Conservation (phyloP, 2,329 filamentous ascomycete genomes). For the Sporothrix mexicana region DNA sequence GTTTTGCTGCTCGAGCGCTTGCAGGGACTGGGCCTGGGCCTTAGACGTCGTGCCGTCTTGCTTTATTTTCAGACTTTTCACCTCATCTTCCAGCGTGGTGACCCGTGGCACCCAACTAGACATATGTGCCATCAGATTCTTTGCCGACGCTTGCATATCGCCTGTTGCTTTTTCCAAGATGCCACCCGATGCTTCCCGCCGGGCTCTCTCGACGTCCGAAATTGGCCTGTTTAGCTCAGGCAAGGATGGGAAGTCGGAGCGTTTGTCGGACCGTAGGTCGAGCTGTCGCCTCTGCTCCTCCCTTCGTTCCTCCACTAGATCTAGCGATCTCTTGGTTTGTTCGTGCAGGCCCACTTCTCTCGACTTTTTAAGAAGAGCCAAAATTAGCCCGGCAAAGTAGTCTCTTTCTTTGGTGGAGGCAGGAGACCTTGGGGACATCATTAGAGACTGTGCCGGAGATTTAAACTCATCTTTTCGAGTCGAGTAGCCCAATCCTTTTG, state of each 20-base stretch:
- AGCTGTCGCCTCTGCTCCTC: conserved; percentile 20
- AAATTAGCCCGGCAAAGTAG: not conserved
- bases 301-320: conserved; percentile 16
- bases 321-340: conserved; percentile 18
- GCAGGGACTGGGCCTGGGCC: not conserved
- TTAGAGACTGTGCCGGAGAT: not conserved
- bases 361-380: conserved; percentile 18
- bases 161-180: not conserved
- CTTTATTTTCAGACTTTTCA: conserved; percentile 7
- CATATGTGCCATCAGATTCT: conserved; percentile 21
- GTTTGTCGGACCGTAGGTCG: not conserved
- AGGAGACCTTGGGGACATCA: not conserved
- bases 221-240: conserved; percentile 6
- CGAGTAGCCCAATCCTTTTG: too few species aligned
- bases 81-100: not conserved
- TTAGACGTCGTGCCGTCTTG: conserved; percentile 6
- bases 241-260: conserved; percentile 34
- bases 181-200: not conserved
- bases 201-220: not conserved
- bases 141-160: not conserved
- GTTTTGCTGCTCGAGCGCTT: conserved; percentile 17
- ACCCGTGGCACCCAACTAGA: not conserved
- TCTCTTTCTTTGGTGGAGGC: not conserved
- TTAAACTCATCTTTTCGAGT: not conserved
- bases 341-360: conserved; percentile 27